These are phyloP conservation scores for Thalassiosira hispida DNA, from an alignment of 352 stramenopile species.

Conservation along the genomic window DNA sequence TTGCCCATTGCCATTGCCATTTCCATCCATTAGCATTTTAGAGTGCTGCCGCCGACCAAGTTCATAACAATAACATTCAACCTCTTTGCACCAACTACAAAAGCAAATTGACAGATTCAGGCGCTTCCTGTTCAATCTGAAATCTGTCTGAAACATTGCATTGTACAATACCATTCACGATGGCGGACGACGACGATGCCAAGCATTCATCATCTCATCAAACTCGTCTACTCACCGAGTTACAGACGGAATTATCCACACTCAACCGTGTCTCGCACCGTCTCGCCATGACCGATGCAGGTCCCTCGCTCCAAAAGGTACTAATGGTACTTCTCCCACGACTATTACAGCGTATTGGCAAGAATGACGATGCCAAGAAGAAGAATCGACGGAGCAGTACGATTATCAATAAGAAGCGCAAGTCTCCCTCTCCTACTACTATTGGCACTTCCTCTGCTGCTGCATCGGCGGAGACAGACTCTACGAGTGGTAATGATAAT, in stretches of 20 bases:
- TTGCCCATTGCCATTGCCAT: too few species aligned
- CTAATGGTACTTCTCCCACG: slow-evolving; percentile 69
- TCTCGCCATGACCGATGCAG: slow-evolving; percentile 70
- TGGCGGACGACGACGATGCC: too few species aligned
- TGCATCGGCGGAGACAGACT: background rate
- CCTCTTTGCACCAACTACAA: too few species aligned
- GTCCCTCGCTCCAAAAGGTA: slow-evolving; percentile 56
- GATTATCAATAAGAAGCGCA: slow-evolving; percentile 13
- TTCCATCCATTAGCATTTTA: too few species aligned
- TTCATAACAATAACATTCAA: too few species aligned
- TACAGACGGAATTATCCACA: slow-evolving; percentile 57
- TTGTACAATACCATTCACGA: too few species aligned
- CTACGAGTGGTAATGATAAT: background rate
- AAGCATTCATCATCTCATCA: too few species aligned
- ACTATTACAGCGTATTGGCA: slow-evolving; percentile 72
- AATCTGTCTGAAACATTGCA: too few species aligned
- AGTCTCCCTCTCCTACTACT: background rate
- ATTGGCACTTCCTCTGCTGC: background rate
- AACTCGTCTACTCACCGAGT: slow-evolving; percentile 32
- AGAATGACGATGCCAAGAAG: slow-evolving; percentile 64
- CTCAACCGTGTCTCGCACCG: slow-evolving; percentile 75
- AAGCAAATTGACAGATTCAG: too few species aligned
- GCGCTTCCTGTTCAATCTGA: too few species aligned
- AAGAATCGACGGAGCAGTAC: slow-evolving; percentile 6
- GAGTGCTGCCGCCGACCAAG: too few species aligned